Evolutionary conservation across 148 eudicot genomes (phyloP), one percentile per base, ranked within the genome.

Genomic region (Camellia japonica): DNA sequence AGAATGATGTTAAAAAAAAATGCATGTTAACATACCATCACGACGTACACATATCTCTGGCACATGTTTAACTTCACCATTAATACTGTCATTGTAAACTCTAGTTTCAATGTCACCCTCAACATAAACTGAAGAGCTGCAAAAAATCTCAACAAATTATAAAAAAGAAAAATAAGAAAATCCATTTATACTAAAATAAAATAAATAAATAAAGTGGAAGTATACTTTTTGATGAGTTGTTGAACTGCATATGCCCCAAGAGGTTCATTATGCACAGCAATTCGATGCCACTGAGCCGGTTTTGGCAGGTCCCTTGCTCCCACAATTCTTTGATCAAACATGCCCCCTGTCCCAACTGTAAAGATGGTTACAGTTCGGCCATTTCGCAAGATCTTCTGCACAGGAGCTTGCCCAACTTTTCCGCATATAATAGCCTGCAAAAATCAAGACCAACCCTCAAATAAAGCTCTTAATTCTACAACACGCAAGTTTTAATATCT

Each of bases 81-180:
- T 92, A 77, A 96, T 89, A 68, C 89, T 89, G 85, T 90, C 94
- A 84, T 96, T 92, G 87, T 87, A 93, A 72, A 96, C 94, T 85
- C 99, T 90, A 61, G 90, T 89, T 86, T 96, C 99, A 83, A 93
- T 93, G 71, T 96, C 98, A 80, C 99, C 99, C 88, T 96, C 99
- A 18, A 96, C 91, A 85, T 90, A 96, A 82, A 93, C 99, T 74
- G 97, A 85, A 71, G 99, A 96, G 88, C 98, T 93, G 95, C 82
- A 88, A 30, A 78, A 64, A 64, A 71, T 9, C 3, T 68, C 68
- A 79, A 78, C 58, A 73, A 15, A 58, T 87, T 71, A 89, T n/a
- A n/a, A n/a, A n/a, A n/a, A n/a, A n/a, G n/a, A n/a, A n/a, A n/a
- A n/a, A n/a, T n/a, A n/a, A n/a, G 15, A 47, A 58, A 62, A 52